These are phyloP conservation scores for Quercus engelmannii DNA, from an alignment of 306 rosid genomes.

Conservation along the genomic window DNA sequence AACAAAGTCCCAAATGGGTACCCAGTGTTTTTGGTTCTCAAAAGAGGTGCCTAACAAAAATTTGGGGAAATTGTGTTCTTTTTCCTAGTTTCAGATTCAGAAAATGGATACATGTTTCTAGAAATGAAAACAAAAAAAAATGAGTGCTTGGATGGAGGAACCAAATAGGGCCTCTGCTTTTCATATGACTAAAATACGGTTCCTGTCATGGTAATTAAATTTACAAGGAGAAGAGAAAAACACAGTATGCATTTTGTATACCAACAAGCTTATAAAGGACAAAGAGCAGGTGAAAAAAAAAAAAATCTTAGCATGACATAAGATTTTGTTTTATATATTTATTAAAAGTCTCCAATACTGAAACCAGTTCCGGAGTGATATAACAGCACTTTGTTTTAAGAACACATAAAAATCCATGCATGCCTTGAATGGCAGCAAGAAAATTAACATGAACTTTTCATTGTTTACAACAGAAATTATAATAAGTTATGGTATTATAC, in stretches of 20 bases:
- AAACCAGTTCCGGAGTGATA: no score
- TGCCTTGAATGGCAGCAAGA: not conserved
- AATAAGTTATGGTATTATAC: not conserved
- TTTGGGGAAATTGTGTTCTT: no score
- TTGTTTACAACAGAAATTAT: not conserved
- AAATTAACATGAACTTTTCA: not conserved
- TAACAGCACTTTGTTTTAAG: not conserved
- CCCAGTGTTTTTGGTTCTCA: no score
- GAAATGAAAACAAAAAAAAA: no score
- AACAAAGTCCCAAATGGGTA: no score
- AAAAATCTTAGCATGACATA: not conserved
- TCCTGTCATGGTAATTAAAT: not conserved
- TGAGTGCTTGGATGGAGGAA: no score
- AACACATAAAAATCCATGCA: not conserved
- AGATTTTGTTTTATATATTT: not conserved
- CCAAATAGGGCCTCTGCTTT: not conserved
- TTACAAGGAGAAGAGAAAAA: not conserved
- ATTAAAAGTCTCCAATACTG: no score
- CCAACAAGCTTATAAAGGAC: not conserved
- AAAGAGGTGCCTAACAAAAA: no score
- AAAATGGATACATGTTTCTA: no score
- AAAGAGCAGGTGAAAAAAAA: not conserved
- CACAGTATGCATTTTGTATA: not conserved
- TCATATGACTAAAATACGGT: not conserved
- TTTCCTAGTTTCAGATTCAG: no score